Base-by-base conservation (phyloP, 768 basidiomycete genomes). In the Ephemerocybe angulata region DNA sequence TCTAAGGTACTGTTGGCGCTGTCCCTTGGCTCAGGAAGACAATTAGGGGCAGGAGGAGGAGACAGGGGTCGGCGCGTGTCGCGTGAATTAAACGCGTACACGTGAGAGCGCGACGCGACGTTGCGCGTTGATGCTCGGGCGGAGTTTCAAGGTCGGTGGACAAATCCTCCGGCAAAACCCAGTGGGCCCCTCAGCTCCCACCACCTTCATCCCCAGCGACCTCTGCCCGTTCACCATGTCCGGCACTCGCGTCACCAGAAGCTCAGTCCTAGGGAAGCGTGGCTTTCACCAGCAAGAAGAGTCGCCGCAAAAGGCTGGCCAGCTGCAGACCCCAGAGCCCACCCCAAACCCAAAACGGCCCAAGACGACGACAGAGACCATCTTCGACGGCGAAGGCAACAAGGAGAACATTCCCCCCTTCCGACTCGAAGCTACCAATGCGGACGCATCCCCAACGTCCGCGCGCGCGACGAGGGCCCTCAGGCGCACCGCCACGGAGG, bases 401-500 rank as follows among this genome's bases (percentile, higher is more conserved):
- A 90, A 90, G 73, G 88, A 90, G 67, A 90, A 90, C 61, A 76
- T 89, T 17, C 85, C 87, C n/a, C 88, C 88, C 1, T 76, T 79
- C 59, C 69, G 67, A 43, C 58, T 63, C 29, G 74, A 79, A 43
- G 57, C 66, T 12, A 55, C 77, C 59, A 74, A 65, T 40, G 62
- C 58, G 24, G 65, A 72, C 27, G 50, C 65, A 6, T 67, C 74
- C 22, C 72, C 78, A 17, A 62, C 67, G 7, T 54, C 66, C 11
- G 53, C 75, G 4, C 72, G 81, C 55, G 68, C 72, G 17, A 62
- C 75, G 25, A 71, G 77, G 53, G 63, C 73, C 6, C 66, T 76
- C 27, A 67, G 75, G 47, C 73, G 74, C 40, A 69, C 65, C 22
- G 60, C 66, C n/a, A 71, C 73, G 15, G 73, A 78, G 52, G 53